phyloP scores from a whole-genome alignment of 1,284 basidiomycete species.

The Ustilago loliicola region DNA sequence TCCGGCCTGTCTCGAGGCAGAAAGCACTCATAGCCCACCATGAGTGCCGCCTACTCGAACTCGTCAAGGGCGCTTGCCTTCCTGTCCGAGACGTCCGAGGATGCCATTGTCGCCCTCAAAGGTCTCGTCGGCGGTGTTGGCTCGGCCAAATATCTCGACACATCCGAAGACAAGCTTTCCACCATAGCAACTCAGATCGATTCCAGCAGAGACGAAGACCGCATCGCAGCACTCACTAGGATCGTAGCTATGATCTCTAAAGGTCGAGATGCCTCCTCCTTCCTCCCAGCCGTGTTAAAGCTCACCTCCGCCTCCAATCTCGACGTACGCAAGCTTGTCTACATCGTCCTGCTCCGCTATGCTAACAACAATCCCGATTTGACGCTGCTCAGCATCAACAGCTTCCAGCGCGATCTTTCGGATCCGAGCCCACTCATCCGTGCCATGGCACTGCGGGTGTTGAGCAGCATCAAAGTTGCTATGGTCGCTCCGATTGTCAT shows the following conservation, averaged over 20 bases:
- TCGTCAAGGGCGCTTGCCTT: conserved; percentile 65
- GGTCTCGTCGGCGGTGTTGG: conserved; percentile 61
- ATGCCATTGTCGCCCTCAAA: conserved; percentile 65
- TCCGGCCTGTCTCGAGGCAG: conserved; percentile 1
- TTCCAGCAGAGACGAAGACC: conserved; percentile 58
- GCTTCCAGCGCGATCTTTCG: conserved; percentile 95
- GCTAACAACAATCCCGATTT: conserved; percentile 83
- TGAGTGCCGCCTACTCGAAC: conserved; percentile 57
- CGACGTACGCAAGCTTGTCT: conserved; percentile 95
- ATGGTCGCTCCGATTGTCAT: conserved; percentile 89
- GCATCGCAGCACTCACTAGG: conserved; percentile 62
- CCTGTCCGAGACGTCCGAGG: conserved; percentile 66
- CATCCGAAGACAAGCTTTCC: conserved; percentile 55
- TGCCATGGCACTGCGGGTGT: conserved; percentile 93
- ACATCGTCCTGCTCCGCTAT: conserved; percentile 94
- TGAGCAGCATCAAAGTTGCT: conserved; percentile 89
- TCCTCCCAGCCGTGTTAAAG: conserved; percentile 72
- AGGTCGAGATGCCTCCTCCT: conserved; percentile 88
- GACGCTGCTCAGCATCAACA: conserved; percentile 95
- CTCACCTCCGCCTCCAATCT: conserved; percentile 73
- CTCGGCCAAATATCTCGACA: conserved; percentile 64
- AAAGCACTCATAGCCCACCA: conserved; percentile 16
- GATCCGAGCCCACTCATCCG: conserved; percentile 86
- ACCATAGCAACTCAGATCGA: conserved; percentile 62
- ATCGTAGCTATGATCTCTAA: conserved; percentile 81